Percentiles rank a stretch among this genome's conserved stretches.
Conservation (phyloP, 768 basidiomycete species). For the Rhodocollybia butyracea region DNA sequence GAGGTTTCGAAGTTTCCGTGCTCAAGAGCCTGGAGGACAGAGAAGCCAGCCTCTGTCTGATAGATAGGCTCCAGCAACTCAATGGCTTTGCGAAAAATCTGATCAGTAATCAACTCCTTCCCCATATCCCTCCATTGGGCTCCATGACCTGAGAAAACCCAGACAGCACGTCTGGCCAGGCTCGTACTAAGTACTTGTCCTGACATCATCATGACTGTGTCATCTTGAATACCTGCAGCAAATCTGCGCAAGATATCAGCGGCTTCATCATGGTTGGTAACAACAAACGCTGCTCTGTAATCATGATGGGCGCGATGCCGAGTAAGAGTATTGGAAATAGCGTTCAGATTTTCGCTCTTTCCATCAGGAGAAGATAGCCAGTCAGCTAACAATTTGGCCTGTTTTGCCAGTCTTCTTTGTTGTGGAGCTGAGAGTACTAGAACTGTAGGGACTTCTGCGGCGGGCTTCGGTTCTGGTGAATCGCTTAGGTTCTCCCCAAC, state of each 20-base stretch:
- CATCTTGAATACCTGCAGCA: not conserved
- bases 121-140: constrained; percentile 2
- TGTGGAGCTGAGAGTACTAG: not conserved
- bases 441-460: not conserved
- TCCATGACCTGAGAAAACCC: constrained; percentile 2
- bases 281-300: constrained; percentile 1
- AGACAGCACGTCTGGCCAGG: not conserved
- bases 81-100: not conserved
- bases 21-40: not conserved
- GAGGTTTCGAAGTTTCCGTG: not conserved
- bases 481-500: not conserved
- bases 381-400: not conserved
- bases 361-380: not conserved
- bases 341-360: not conserved
- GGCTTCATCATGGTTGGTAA: not conserved
- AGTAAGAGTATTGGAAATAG: not conserved
- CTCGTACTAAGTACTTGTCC: not conserved
- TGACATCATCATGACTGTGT: not conserved
- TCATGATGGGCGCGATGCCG: constrained; percentile 1
- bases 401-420: not conserved
- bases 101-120: not conserved
- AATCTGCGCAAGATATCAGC: not conserved
- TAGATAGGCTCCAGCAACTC: not conserved
- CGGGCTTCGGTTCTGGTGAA: not conserved
- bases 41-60: not conserved